Evolutionary conservation across 148 eudicot genomes (phyloP), one percentile per base, ranked within the genome.

Genomic region (Rheum nobile): DNA sequence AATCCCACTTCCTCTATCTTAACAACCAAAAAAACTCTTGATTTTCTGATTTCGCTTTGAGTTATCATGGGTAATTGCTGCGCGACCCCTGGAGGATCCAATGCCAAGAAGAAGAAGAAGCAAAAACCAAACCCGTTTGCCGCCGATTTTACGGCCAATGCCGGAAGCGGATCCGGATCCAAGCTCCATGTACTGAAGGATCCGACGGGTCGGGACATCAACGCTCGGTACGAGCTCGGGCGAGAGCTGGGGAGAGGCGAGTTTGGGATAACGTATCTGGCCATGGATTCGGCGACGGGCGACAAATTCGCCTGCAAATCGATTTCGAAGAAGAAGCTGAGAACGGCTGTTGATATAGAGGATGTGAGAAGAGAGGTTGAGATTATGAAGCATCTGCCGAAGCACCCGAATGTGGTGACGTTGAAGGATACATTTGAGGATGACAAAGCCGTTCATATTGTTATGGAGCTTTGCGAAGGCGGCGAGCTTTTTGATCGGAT

Each of bases 211-310:
- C n/a, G n/a, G n/a, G n/a, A n/a, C n/a, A n/a, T n/a, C n/a, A n/a
- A n/a, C n/a, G n/a, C 47, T 54, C 73, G 71, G 38, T 86, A 83
- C 35, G 79, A 84, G 38, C 82, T 86, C 21, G 89, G 84, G 6
- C 80, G 84, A 1, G 88, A 85, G 80, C 83, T 85, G 0, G 88
- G 88, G 38, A 75, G 88, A 22, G 88, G 88, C 21, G 88, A 83
- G 73, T 85, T 85, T 34, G 88, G 88, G 74, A 73, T 85, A 22
- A 85, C 86, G 3, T 83, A 81, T 22, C 74, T 85, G 76, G 80
- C 81, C 43, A 79, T 77, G 11, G 86, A 85, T 77, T 46, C 77
- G 46, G 86, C 79, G 26, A 72, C 80, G 14, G 84, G 80, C 8
- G 84, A 83, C 12, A 83, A 73, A 68, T 79, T 79, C 10, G 88